Percentiles rank a stretch among this genome's conserved stretches.
Evolutionary conservation across 371 early-diverging fungal species (phyloP).

Genomic region (Rhizopus delemar): DNA sequence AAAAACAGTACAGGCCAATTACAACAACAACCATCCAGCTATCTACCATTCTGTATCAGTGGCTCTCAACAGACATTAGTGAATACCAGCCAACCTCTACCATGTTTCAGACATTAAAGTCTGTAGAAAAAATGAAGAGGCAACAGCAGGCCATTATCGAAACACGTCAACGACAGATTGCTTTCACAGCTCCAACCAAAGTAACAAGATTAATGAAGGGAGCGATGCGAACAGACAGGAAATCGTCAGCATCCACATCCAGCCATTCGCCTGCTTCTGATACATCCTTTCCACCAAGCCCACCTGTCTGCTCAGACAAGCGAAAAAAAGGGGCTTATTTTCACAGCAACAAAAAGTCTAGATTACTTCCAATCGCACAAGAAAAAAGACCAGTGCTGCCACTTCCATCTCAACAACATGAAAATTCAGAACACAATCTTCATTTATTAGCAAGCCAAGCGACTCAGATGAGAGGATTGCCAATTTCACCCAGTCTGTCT

Average conservation of each 20-base stretch:
- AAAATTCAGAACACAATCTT: slow-evolving; percentile 24
- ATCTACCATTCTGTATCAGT: slow-evolving; percentile 6
- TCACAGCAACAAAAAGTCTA: background rate
- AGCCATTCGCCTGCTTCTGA: no score
- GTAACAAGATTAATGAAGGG: slow-evolving; percentile 9
- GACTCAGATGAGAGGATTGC: slow-evolving; percentile 36
- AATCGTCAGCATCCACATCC: background rate
- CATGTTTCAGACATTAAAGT: slow-evolving; percentile 3
- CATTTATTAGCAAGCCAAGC: slow-evolving; percentile 47
- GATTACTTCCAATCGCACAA: background rate
- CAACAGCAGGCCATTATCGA: slow-evolving; percentile 52
- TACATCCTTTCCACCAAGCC: slow-evolving; percentile 13
- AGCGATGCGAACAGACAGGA: slow-evolving; percentile 2
- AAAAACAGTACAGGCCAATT: background rate
- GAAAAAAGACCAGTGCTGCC: slow-evolving; percentile 3
- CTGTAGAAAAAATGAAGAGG: slow-evolving; percentile 17
- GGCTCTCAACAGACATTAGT: slow-evolving; percentile 15
- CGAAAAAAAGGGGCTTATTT: background rate
- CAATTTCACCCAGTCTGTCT: slow-evolving; percentile 25
- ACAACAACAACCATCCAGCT: slow-evolving; percentile 5
- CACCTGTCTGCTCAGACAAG: slow-evolving; percentile 1
- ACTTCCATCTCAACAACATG: slow-evolving; percentile 1
- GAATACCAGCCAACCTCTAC: background rate
- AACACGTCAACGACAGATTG: slow-evolving; percentile 34
- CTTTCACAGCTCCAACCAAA: slow-evolving; percentile 9